phyloP scores from a whole-genome alignment of 2,329 filamentous ascomycete genomes.

The Fusarium falciforme region DNA sequence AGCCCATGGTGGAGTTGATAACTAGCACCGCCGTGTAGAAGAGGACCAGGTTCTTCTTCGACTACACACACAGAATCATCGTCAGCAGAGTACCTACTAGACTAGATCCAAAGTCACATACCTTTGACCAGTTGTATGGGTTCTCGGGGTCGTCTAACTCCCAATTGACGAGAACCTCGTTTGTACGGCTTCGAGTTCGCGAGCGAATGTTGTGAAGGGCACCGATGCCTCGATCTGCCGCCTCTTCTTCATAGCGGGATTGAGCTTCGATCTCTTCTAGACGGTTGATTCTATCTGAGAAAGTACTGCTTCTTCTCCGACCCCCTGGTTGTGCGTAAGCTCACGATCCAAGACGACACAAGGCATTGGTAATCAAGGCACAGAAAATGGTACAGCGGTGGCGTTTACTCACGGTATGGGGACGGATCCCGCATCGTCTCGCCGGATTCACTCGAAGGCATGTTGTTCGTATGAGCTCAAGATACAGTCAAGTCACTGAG shows the following conservation, averaged over 20 bases:
- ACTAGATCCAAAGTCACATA: constrained; percentile 33
- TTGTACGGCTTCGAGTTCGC: constrained; percentile 46
- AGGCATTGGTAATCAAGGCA: not conserved
- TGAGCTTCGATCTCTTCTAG: constrained; percentile 55
- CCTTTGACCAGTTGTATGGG: constrained; percentile 63
- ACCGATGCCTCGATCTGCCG: constrained; percentile 50
- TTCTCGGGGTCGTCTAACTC: constrained; percentile 61
- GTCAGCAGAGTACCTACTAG: not conserved
- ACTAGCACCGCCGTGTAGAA: constrained; percentile 68
- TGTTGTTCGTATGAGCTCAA: constrained; percentile 19
- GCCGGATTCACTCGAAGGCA: constrained; percentile 43
- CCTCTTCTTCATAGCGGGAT: constrained; percentile 55
- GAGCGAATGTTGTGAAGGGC: constrained; percentile 51
- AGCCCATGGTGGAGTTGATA: constrained; percentile 76
- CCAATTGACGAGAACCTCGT: constrained; percentile 57
- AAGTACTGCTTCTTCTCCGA: constrained; percentile 39
- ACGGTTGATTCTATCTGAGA: constrained; percentile 39
- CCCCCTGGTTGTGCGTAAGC: constrained; percentile 39
- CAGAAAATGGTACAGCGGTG: not conserved
- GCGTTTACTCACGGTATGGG: constrained; percentile 41
- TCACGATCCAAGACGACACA: not conserved
- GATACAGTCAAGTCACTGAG: constrained; percentile 3
- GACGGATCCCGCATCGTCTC: constrained; percentile 43
- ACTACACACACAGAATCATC: constrained; percentile 46
- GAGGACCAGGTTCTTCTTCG: constrained; percentile 66